These are phyloP conservation scores for Naganishia vishniacii DNA, from an alignment of 768 basidiomycete genomes.

Conservation along the genomic window DNA sequence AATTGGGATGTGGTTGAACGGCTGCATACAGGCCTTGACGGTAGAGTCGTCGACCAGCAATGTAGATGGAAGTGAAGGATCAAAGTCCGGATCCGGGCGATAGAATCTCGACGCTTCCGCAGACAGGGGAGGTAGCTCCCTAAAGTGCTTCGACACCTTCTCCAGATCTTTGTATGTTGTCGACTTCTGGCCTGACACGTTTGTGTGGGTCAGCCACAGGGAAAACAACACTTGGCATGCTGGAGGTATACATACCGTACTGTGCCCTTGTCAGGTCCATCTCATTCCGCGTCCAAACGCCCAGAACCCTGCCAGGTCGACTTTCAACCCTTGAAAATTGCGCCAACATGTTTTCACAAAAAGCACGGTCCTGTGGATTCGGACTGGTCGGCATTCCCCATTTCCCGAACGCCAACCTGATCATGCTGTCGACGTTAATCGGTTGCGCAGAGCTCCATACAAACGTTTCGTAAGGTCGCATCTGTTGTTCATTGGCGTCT, in stretches of 20 bases:
- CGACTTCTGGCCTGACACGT: constrained; percentile 34
- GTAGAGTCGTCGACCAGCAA: constrained; percentile 46
- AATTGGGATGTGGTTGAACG: constrained; percentile 46
- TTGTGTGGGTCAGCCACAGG: too few relatives aligned
- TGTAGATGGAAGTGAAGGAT: constrained; percentile 25
- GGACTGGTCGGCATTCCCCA: not conserved
- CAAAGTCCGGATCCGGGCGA: constrained; percentile 24
- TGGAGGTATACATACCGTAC: constrained; percentile 35
- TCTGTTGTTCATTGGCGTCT: constrained; percentile 18
- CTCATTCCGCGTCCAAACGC: constrained; percentile 45
- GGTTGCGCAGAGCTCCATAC: constrained; percentile 47
- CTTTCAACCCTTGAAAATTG: constrained; percentile 18
- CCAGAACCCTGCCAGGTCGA: constrained; percentile 38
- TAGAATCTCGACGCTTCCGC: not conserved
- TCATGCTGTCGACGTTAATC: constrained; percentile 42
- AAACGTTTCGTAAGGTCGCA: constrained; percentile 43
- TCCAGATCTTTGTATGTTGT: constrained; percentile 45
- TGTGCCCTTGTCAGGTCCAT: constrained; percentile 37
- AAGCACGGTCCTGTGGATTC: not conserved
- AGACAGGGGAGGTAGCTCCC: not conserved
- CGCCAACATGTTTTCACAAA: not conserved
- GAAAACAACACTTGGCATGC: not conserved
- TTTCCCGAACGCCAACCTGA: constrained; percentile 37
- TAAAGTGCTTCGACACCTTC: constrained; percentile 32
- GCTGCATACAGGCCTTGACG: constrained; percentile 42